Percentiles rank a stretch among this genome's conserved stretches.
Evolutionary conservation across 140 eudicot species (phyloP).

Genomic region (Senecio squalidus): DNA sequence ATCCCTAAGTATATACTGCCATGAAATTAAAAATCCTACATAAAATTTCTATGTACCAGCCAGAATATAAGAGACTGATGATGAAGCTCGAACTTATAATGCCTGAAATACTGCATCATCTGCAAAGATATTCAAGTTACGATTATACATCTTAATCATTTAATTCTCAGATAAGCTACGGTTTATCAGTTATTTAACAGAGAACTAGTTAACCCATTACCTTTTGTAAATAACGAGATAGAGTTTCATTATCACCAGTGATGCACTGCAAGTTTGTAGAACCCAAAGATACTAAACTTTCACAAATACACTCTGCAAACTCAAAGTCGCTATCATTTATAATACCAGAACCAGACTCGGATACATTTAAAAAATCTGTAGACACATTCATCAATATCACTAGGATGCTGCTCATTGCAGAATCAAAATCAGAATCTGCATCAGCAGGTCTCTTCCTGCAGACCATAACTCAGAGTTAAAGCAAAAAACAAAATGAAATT

Average conservation of each 20-base stretch:
- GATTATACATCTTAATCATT: background rate
- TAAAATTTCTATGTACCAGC: conserved; percentile 57
- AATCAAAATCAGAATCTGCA: conserved; percentile 70
- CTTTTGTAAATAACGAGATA: conserved; percentile 79
- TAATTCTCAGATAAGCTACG: background rate
- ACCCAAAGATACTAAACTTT: conserved; percentile 89
- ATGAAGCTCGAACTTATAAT: conserved; percentile 73
- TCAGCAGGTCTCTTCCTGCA: conserved; percentile 91
- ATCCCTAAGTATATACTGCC: conserved; percentile 8
- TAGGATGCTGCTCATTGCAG: conserved; percentile 78
- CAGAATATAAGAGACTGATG: conserved; percentile 79
- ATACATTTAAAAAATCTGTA: conserved; percentile 58
- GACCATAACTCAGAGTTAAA: conserved; percentile 12
- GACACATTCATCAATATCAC: conserved; percentile 73
- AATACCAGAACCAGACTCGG: conserved; percentile 36
- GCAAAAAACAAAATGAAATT: conserved; percentile 16
- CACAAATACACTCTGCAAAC: conserved; percentile 87
- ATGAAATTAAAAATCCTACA: conserved; percentile 16
- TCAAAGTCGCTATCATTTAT: conserved; percentile 60
- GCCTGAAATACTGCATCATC: conserved; percentile 96
- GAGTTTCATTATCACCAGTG: conserved; percentile 38
- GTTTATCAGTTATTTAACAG: background rate
- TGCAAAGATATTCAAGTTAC: conserved; percentile 34
- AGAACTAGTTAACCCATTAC: conserved; percentile 32
- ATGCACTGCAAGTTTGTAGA: conserved; percentile 80